Evolutionary conservation across 1,284 basidiomycete genomes (phyloP), one percentile per base, ranked within the genome.

Genomic region (Tylopilus microsporus): DNA sequence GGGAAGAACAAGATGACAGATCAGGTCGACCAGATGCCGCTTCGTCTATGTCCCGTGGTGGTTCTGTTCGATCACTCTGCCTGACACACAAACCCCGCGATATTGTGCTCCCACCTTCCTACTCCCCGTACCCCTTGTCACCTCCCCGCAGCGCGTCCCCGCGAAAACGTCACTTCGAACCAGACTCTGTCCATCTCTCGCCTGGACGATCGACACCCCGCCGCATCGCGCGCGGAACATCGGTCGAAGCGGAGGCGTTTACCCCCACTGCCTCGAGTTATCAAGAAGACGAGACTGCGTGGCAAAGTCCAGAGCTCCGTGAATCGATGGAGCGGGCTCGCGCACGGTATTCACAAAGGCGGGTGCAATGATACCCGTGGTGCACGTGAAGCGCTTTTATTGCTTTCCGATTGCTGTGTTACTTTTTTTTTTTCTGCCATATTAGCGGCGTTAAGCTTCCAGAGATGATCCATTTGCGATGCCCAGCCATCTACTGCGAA

Each of bases 301-400:
- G 80, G 78, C 74, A 82, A 68, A 86, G 82, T 65, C 76, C 80
- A 5, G 84, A 86, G 73, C 66, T 87, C 53, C 75, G 78, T 56
- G 83, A 84, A 70, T 80, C 77, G 25, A 88, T 88, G 86, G 80
- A 82, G 69, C 74, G 75, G 12, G 86, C 86, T 30, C 73, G 86
- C 45, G 77, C 77, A 50, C 72, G 73, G 55, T 74, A 78, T 60
- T 59, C 62, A 49, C 61, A 70, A 60, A 52, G 60, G 50, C 56
- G 59, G 19, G 50, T 50, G 54, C 53, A 63, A 58, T 68, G 41
- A 71, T 25, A n/a, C 47, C 34, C 0, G n/a, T 25, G 25, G 25
- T 46, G 6, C 53, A 41, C 48, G 30, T 52, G n/a, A 32, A n/a
- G 8, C 43, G 11, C 13, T 15, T 3, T 8, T 32, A 6, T 8